Evolutionary conservation across 495 filamentous ascomycete species (phyloP), one percentile per base, ranked within the genome.

Genomic region (Saxispiralis lemnorum): DNA sequence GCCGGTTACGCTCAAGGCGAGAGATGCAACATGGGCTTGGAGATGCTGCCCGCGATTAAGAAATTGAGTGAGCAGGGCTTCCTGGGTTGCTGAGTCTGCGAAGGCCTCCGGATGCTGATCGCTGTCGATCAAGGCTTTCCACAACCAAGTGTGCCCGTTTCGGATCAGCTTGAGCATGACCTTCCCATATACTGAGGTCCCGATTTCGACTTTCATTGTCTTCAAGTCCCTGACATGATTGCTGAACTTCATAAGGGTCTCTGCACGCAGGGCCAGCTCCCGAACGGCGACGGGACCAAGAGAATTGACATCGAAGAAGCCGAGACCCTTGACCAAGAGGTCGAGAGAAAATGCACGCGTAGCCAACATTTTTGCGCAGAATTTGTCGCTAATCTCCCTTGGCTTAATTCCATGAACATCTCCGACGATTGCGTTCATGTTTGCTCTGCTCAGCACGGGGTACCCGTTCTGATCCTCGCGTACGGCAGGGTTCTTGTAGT

Each of bases 71-170:
- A 81, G 59, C 7, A 81, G 57, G 6, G 57, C 58, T 49, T 76
- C 69, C 52, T 82, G 81, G 2, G 75, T 50, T 1, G 61, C 33
- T 0, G 38, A 37, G 56, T 93, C 75, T 42, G 83, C 81, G 18
- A 81, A 72, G 4, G 71, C 65, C 46, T 85, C 80, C 0, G 80
- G 80, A 57, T 89, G 81, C 35, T 83, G 73, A 51, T 88, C 82
- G 39, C 72, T 78, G 17, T 66, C 51, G 1, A 88, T 53, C 2
- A 92, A 52, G 44, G 70, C 65, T 11, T 67, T 57, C 10, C 87
- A 63, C 38, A 78, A 57, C 4, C 72, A 66, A 1, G 63, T 59
- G 12, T 78, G 69, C 6, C 69, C 64, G 42, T 72, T 62, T 6
- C 46, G 48, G 9, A 75, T 74, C 17, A 83, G 63, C 47, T 70